phyloP scores from a whole-genome alignment of 129 eudicot genomes.

The Cynara cardunculus region DNA sequence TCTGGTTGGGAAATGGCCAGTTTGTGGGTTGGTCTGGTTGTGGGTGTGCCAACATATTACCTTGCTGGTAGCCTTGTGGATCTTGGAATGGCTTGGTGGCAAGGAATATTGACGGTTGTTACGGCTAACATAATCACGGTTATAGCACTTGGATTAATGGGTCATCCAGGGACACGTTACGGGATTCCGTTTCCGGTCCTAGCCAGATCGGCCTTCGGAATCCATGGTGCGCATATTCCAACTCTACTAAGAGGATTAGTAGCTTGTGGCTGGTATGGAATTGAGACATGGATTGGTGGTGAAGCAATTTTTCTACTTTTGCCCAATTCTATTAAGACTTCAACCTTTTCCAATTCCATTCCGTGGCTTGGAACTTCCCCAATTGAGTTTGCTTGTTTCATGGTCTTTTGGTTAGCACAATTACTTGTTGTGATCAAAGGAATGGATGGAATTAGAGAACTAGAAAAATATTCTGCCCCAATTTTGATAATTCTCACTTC shows the following conservation, averaged over 20 bases:
- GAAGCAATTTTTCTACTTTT: conserved; percentile 76
- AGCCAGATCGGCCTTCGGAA: conserved; percentile 81
- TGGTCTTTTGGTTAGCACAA: conserved; percentile 74
- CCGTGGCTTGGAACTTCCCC: conserved; percentile 89
- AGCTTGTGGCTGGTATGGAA: conserved; percentile 98
- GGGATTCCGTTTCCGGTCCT: conserved; percentile 95
- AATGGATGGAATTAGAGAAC: conserved; percentile 72
- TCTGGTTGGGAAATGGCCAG: conserved; percentile 87
- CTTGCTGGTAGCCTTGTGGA: conserved; percentile 95
- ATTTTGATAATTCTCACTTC: conserved; percentile 63
- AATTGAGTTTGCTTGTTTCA: conserved; percentile 78
- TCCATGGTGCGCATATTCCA: conserved; percentile 85
- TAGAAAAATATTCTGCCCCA: conserved; percentile 90
- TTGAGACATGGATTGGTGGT: conserved; percentile 97
- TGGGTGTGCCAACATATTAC: conserved; percentile 88
- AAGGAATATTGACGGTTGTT: conserved; percentile 83
- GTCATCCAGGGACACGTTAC: conserved; percentile 76
- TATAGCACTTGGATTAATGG: conserved; percentile 67
- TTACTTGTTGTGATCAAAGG: conserved; percentile 64
- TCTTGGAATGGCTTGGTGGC: conserved; percentile 99
- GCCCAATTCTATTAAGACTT: conserved; percentile 47
- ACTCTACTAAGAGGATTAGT: conserved; percentile 81
- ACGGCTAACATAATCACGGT: conserved; percentile 65
- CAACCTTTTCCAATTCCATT: conserved; percentile 35
- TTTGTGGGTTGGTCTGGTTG: conserved; percentile 88